Conservation (phyloP, 306 rosid species). For the Medicago ruthenica region DNA sequence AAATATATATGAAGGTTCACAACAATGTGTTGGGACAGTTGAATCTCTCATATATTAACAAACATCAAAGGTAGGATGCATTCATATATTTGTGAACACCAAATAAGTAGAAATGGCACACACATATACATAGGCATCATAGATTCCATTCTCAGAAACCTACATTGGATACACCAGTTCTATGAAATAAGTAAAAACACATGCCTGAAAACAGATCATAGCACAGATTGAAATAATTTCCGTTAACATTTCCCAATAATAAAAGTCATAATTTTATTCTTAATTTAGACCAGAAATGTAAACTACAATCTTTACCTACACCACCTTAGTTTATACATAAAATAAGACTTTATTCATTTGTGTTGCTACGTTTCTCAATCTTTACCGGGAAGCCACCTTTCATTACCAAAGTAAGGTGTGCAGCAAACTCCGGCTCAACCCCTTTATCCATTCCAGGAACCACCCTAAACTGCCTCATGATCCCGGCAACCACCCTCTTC, state of each 20-base stretch:
- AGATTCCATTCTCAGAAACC: too few relatives aligned
- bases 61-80: constrained; percentile 7
- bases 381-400: constrained; percentile 69
- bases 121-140: constrained; percentile 13
- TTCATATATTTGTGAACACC: constrained; percentile 10
- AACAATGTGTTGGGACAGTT: too few relatives aligned
- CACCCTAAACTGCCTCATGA: constrained; percentile 58
- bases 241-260: too few relatives aligned
- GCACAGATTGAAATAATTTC: too few relatives aligned
- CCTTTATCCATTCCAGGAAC: constrained; percentile 45
- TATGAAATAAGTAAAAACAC: too few relatives aligned
- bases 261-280: too few relatives aligned
- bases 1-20: too few relatives aligned
- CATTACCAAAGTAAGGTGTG: constrained; percentile 57
- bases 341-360: neutral
- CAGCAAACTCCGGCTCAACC: constrained; percentile 48
- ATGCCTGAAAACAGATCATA: too few relatives aligned
- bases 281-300: too few relatives aligned
- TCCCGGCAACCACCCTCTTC: constrained; percentile 66
- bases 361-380: constrained; percentile 26
- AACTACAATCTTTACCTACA: too few relatives aligned
- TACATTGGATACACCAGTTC: too few relatives aligned
- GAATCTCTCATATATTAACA: constrained; percentile 20
- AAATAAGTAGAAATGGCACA: constrained; percentile 7
- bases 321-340: too few relatives aligned